Evolutionary conservation across 2,329 filamentous ascomycete genomes (phyloP).

Genomic region (Tolypocladium tropicale): DNA sequence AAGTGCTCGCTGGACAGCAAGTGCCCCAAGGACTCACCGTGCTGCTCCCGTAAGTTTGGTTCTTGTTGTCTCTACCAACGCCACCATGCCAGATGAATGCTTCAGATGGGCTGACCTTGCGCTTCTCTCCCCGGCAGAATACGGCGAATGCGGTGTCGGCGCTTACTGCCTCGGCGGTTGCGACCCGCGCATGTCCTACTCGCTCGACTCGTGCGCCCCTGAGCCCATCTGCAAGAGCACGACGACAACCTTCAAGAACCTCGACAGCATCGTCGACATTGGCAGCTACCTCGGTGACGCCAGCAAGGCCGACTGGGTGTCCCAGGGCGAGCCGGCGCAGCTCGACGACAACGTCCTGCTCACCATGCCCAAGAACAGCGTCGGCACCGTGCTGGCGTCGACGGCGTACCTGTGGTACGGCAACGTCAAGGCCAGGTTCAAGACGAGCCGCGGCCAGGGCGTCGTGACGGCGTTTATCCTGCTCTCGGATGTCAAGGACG

Average conservation of each 20-base stretch:
- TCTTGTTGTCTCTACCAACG: not conserved
- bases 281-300: constrained; percentile 80
- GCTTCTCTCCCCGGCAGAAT: too few species aligned
- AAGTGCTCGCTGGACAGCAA: constrained; percentile 40
- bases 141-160: constrained; percentile 84
- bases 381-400: constrained; percentile 75
- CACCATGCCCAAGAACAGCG: constrained; percentile 79
- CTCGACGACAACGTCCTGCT: constrained; percentile 65
- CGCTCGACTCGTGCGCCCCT: constrained; percentile 75
- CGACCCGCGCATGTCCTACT: constrained; percentile 76
- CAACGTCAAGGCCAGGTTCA: constrained; percentile 75
- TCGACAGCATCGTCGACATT: constrained; percentile 60
- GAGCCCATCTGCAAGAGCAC: constrained; percentile 70
- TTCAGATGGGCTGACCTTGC: not conserved
- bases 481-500: constrained; percentile 90
- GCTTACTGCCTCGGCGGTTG: constrained; percentile 95
- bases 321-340: constrained; percentile 62
- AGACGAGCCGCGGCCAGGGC: constrained; percentile 73
- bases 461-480: constrained; percentile 97
- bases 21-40: constrained; percentile 64
- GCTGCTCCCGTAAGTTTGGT: constrained; percentile 63
- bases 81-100: not conserved
- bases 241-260: constrained; percentile 61
- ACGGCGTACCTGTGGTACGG: constrained; percentile 96
- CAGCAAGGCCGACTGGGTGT: constrained; percentile 75